Base-by-base conservation (phyloP, 495 filamentous ascomycete species). In the Elasticomyces elasticus region DNA sequence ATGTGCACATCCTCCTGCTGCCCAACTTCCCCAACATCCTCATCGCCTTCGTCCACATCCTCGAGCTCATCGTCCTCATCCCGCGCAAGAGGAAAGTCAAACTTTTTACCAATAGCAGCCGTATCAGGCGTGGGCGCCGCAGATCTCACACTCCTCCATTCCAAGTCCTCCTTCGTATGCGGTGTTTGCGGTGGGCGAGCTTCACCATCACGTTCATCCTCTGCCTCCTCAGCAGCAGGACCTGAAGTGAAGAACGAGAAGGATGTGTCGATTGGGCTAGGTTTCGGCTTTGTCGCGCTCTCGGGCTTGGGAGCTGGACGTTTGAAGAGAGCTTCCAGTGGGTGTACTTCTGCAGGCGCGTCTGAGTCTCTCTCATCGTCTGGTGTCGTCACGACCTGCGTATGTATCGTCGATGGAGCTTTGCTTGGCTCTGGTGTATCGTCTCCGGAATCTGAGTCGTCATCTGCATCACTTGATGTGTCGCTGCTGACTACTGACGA, bases 101-200 rank as follows among this genome's bases (percentile, higher is more conserved):
- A 73, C 28, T 56, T 71, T 19, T 76, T 74, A 27, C 71, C 77
- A 19, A 82, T 80, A 51, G 85, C 78, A n/a, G 87, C 86, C 0
- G 92, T 97, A 62, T 98, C 92, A 0, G 92, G 92, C 0, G 92
- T 97, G 1, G 92, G 92, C 0, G 92, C 92, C 11, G 90, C 90
- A 61, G 88, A 94, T 40, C 89, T 74, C 15, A 85, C 58, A 17
- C 80, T 80, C 33, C 89, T 78, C 51, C 74, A 74, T 60, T 87
- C 83, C 11, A 91, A 74, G 54, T 95, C 89, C 52, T 79, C 77
- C 52, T 82, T 81, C 1, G 84, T 85, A 64, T 82, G 94, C 0
- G 89, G 89, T 0, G 89, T 92, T 57, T 88, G 78, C 2, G 86
- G 89, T 23, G 58, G 52, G n/a, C 52, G 44, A 7, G 74, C 76